A percentile compares a stretch with the other conserved stretches of the same genome.
Evolutionary conservation across 768 basidiomycete genomes (phyloP).

Genomic region (Kwoniella dendrophila): DNA sequence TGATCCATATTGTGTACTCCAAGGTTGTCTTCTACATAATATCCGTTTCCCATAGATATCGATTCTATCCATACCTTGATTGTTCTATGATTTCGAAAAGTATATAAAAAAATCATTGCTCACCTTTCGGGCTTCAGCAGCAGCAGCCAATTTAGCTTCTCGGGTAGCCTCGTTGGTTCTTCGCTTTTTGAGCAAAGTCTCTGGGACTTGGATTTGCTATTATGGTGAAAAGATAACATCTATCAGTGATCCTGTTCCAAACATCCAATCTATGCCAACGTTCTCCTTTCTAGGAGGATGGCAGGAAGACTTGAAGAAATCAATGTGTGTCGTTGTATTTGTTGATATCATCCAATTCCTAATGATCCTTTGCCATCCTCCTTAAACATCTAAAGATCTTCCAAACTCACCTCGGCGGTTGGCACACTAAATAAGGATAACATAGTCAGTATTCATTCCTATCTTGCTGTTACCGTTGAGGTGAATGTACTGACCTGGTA

Average conservation of each 20-base stretch:
- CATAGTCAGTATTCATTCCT: constrained; percentile 6
- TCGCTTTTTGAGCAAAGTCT: constrained; percentile 99
- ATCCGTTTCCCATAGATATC: not conserved
- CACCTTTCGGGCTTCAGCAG: constrained; percentile 85
- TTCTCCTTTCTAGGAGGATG: not conserved
- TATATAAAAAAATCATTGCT: constrained; percentile 43
- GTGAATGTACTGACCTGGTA: constrained; percentile 39
- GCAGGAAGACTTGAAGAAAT: not conserved
- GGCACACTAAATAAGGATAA: constrained; percentile 33
- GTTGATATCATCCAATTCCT: not conserved
- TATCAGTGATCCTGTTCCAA: constrained; percentile 9
- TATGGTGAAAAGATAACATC: constrained; percentile 4
- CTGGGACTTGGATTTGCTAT: constrained; percentile 83
- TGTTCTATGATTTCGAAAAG: not conserved
- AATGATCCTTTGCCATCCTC: constrained; percentile 7
- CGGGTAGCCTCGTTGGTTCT: constrained; percentile 95
- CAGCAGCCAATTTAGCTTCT: constrained; percentile 86
- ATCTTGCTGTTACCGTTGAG: not conserved
- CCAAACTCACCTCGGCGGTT: constrained; percentile 47
- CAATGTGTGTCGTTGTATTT: not conserved
- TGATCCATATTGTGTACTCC: constrained; percentile 4
- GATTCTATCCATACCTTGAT: not conserved
- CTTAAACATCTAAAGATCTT: constrained; percentile 7
- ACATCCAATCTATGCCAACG: not conserved
- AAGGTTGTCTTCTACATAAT: not conserved